phyloP scores from a whole-genome alignment of 352 stramenopile genomes.

The Phytophthora multivora region DNA sequence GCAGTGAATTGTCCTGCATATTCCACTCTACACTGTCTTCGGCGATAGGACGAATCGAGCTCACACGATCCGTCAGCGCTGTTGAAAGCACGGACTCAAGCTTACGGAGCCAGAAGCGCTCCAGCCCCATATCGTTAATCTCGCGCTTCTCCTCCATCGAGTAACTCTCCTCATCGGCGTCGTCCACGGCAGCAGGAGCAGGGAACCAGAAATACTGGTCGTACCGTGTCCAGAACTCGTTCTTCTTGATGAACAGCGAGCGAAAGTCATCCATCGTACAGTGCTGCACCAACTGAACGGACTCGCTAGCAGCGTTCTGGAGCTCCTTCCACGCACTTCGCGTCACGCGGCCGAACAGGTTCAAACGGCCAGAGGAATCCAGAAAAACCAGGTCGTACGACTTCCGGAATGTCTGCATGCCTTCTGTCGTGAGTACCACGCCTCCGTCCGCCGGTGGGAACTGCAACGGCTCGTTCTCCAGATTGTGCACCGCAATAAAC shows the following conservation, averaged over 20 bases:
- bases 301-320: conserved; percentile 64
- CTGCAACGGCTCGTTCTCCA: conserved; percentile 67
- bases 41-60: conserved; percentile 58
- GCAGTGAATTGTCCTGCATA: conserved; percentile 45
- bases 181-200: conserved; percentile 50
- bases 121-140: conserved; percentile 79
- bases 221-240: conserved; percentile 82
- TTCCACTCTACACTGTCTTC: conserved; percentile 55
- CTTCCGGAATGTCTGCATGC: conserved; percentile 65
- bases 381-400: conserved; percentile 81
- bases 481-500: conserved; percentile 73
- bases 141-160: conserved; percentile 64
- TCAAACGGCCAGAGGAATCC: conserved; percentile 74
- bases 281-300: conserved; percentile 62
- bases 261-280: conserved; percentile 77
- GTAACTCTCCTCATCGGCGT: conserved; percentile 64
- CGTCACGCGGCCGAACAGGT: conserved; percentile 75
- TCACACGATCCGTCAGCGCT: conserved; percentile 74
- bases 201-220: conserved; percentile 90
- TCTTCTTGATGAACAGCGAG: conserved; percentile 84
- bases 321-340: conserved; percentile 73
- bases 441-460: conserved; percentile 62
- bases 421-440: conserved; percentile 69
- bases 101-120: conserved; percentile 74
- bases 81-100: conserved; percentile 49